These are phyloP conservation scores for Hibiscus syriacus DNA, from an alignment of 345 rosid genomes.

Conservation along the genomic window DNA sequence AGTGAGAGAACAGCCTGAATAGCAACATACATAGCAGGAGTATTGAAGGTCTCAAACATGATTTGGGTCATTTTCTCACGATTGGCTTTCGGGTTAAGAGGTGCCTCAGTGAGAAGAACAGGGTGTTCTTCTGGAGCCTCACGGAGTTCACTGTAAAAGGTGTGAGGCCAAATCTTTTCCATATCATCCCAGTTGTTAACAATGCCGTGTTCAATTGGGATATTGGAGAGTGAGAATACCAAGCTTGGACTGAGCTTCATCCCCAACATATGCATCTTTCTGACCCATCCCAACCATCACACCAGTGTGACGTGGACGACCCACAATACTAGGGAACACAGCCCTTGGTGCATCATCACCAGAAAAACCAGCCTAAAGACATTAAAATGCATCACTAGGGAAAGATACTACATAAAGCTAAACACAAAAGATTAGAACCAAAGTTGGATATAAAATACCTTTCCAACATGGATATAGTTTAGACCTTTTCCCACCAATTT, in stretches of 20 bases:
- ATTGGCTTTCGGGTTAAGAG: neutral
- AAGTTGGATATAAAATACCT: too few species aligned
- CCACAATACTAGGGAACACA: neutral
- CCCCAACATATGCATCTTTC: neutral
- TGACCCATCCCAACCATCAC: neutral
- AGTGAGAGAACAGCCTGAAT: neutral
- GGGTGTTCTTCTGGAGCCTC: neutral
- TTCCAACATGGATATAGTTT: too few species aligned
- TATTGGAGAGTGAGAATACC: neutral
- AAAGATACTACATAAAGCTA: too few species aligned
- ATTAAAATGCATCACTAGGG: too few species aligned
- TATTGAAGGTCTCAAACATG: neutral
- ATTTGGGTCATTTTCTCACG: neutral
- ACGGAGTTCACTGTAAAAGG: neutral
- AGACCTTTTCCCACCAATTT: too few species aligned
- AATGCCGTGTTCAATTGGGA: neutral
- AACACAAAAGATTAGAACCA: too few species aligned
- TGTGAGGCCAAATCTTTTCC: neutral
- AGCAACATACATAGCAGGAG: neutral
- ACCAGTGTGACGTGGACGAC: neutral
- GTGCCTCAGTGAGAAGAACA: neutral
- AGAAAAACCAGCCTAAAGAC: too few species aligned
- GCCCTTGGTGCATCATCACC: neutral
- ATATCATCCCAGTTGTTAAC: neutral
- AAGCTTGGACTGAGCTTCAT: neutral